Evolutionary conservation across 2,329 filamentous ascomycete species (phyloP).

Genomic region (Hirsutella rhossiliensis): DNA sequence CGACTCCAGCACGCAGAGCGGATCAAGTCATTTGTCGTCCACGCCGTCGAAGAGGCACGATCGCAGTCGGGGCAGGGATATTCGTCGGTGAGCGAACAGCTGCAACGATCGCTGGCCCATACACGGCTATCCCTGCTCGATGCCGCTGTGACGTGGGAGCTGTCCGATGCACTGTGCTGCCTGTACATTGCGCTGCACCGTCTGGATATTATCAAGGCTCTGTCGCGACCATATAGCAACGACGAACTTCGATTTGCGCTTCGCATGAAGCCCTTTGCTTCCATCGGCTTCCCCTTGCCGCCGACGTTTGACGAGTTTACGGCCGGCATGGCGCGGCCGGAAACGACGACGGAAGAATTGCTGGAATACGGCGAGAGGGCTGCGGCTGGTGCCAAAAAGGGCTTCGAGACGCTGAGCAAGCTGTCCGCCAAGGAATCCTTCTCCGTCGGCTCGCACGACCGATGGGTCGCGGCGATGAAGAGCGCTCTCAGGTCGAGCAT

Average conservation of each 20-base stretch:
- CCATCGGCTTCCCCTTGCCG: constrained; percentile 54
- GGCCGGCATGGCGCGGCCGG: constrained; percentile 26
- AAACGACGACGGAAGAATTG: constrained; percentile 25
- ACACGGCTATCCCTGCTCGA: constrained; percentile 52
- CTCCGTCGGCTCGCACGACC: constrained; percentile 42
- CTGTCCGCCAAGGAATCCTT: constrained; percentile 40
- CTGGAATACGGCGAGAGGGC: constrained; percentile 33
- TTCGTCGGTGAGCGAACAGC: constrained; percentile 24
- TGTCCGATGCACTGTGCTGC: constrained; percentile 41
- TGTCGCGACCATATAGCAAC: constrained; percentile 51
- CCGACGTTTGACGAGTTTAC: constrained; percentile 52
- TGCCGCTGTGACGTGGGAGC: constrained; percentile 47
- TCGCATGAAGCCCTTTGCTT: constrained; percentile 74
- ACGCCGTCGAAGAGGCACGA: constrained; percentile 19
- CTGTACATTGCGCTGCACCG: constrained; percentile 58
- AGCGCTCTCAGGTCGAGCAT: constrained; percentile 59
- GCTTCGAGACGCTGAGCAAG: constrained; percentile 43
- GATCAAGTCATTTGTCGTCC: constrained; percentile 53
- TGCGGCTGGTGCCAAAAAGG: constrained; percentile 36
- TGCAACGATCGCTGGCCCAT: constrained; percentile 37
- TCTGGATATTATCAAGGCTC: constrained; percentile 38
- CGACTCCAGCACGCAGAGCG: constrained; percentile 58
- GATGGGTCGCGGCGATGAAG: constrained; percentile 49
- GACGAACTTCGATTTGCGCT: constrained; percentile 64
- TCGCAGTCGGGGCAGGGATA: constrained; percentile 1